These are phyloP conservation scores for Laburnicola sp. DNA, from an alignment of 2,329 filamentous ascomycete genomes.

Conservation along the genomic window DNA sequence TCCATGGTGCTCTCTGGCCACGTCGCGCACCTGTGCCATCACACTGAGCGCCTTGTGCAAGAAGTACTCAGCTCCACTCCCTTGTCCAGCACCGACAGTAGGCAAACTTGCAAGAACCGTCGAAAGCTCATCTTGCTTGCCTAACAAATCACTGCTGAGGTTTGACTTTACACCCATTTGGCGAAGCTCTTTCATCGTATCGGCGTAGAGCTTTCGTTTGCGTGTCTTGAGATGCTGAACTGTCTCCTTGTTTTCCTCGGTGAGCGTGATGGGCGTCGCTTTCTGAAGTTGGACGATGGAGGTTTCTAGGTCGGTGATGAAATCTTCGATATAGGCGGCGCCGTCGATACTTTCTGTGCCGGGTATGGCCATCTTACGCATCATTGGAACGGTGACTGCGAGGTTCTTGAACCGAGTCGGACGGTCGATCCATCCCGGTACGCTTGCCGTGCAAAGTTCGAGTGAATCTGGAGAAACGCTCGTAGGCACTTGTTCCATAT, in stretches of 20 bases:
- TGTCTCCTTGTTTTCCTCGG: slow-evolving; percentile 79
- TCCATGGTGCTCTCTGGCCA: slow-evolving; percentile 73
- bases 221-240: slow-evolving; percentile 88
- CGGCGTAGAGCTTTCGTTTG: slow-evolving; percentile 87
- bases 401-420: slow-evolving; percentile 72
- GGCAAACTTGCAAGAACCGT: slow-evolving; percentile 65
- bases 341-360: slow-evolving; percentile 59
- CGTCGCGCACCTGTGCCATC: slow-evolving; percentile 67
- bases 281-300: slow-evolving; percentile 76
- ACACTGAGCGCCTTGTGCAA: slow-evolving; percentile 80
- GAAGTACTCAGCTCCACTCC: slow-evolving; percentile 64
- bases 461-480: slow-evolving; percentile 19
- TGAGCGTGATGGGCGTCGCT: slow-evolving; percentile 78
- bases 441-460: slow-evolving; percentile 23
- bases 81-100: slow-evolving; percentile 9
- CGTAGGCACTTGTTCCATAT: slow-evolving; percentile 18
- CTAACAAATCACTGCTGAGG: slow-evolving; percentile 71
- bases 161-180: slow-evolving; percentile 91
- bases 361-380: slow-evolving; percentile 65
- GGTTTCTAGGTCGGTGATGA: slow-evolving; percentile 68
- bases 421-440: slow-evolving; percentile 46
- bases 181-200: slow-evolving; percentile 79
- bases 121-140: slow-evolving; percentile 71
- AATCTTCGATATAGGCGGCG: slow-evolving; percentile 64
- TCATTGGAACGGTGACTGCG: slow-evolving; percentile 70